Base-by-base conservation (phyloP, 2,329 filamentous ascomycete genomes). In the Ascochyta koolunga region DNA sequence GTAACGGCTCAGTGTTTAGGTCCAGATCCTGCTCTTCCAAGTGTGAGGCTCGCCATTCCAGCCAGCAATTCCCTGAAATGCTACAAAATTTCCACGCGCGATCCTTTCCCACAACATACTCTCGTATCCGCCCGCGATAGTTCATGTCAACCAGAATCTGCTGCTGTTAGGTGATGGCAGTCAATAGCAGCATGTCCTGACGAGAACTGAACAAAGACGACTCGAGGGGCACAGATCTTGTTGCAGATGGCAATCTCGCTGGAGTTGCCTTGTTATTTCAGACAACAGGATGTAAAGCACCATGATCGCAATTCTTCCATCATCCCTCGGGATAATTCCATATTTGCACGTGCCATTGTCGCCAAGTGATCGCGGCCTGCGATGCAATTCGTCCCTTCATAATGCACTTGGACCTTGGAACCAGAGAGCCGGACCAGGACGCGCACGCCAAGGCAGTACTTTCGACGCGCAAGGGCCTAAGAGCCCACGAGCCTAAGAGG, bases 1-100 rank as follows among this genome's bases (percentile, higher is more conserved):
- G 56, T 52, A 62, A 67, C 64, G 59, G 67, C 59, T 65, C 57
- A 67, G 65, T 67, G 52, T 50, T 37, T 54, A 55, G 54, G 49
- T 50, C 57, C 50, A 37, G 22, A 49, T 39, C 54, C 59, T 54
- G 50, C 61, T 36, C 41, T 54, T 49, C 22, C n/a, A 54, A 46
- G 45, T 22, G 41, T 50, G 51, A 54, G 51, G 51, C 51, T 54
- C 13, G 25, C 46, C 37, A 16, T 27, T 35, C n/a, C 35, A 50
- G 51, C 51, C 45, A 49, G 38, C 53, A 46, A 29, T 46, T 39
- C 52, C 51, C 58, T 54, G 48, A 37, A 21, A 47, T 35, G 31
- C 44, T 44, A 53, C 48, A 45, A 27, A 43, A 51, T 41, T 42
- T 38, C 54, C 42, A 58, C 45, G 44, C 35, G 33, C 35, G 60